Conservation (phyloP, 257 asterid genomes). For the Lycium ferocissimum region DNA sequence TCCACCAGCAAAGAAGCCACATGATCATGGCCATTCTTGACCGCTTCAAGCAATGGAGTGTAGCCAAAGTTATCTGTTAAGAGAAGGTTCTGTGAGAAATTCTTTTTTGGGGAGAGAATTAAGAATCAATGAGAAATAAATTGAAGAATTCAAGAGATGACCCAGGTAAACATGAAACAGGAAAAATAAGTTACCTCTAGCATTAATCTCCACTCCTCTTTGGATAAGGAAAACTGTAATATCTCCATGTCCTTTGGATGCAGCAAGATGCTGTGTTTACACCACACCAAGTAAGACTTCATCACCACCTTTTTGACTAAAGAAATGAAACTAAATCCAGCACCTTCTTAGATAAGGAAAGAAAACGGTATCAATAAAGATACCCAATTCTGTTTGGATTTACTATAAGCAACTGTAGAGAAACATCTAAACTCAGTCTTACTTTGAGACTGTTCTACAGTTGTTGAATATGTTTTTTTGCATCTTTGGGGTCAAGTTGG, state of each 20-base stretch:
- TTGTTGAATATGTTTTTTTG: background rate
- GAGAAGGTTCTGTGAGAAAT: background rate
- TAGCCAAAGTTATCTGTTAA: conserved; percentile 56
- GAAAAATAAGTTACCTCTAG: conserved; percentile 45
- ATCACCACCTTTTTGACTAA: background rate
- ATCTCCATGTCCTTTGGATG: conserved; percentile 64
- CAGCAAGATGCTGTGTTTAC: conserved; percentile 64
- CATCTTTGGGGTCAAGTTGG: conserved; percentile 5
- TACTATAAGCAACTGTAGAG: background rate
- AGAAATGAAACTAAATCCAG: background rate
- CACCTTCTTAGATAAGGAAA: conserved; percentile 4
- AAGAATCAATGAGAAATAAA: background rate
- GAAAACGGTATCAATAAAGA: background rate
- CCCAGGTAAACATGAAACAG: background rate
- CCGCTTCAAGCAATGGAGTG: conserved; percentile 70
- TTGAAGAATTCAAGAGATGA: background rate
- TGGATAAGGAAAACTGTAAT: conserved; percentile 55
- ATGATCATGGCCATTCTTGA: conserved; percentile 59
- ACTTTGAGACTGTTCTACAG: conserved; percentile 13
- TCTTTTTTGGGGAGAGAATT: conserved; percentile 12
- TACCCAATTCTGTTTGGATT: background rate
- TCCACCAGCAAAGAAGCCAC: conserved; percentile 56
- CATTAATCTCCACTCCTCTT: conserved; percentile 52
- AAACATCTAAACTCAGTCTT: background rate
- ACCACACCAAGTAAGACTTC: conserved; percentile 2